Evolutionary conservation across 129 eudicot genomes (phyloP), one percentile per base, ranked within the genome.

Genomic region (Artemisia tridentata): DNA sequence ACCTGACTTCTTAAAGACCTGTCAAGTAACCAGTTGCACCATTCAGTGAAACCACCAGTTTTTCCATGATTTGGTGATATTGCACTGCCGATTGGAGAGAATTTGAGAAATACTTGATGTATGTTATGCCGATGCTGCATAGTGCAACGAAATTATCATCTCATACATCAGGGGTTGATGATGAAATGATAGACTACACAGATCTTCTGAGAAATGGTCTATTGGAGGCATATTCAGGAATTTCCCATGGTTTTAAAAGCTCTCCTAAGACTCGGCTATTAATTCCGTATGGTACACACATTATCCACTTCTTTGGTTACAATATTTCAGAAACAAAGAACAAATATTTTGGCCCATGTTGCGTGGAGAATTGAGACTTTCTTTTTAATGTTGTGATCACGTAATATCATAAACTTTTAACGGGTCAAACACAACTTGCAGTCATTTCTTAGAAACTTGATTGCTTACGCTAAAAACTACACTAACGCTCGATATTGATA

Each of bases 81-180:
- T 69, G 88, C 98, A 14, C 74, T 92, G 54, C 95, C 96, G 9
- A 92, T 92, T n/a, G 95, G 98, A 11, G 98, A 92, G 68, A 92
- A 89, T 59, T 92, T 43, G 96, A 92, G 84, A 92, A 88, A 65
- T 92, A 92, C 61, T 76, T 92, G 82, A 83, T 87, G 84, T 92
- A 92, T 82, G 96, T 86, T 41, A 92, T 92, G 96, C 95, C 96
- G 21, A 92, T 92, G 98, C 88, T 92, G 64, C 98, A 92, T 79
- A 88, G 95, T 80, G 96, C 96, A 12, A 96, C 96, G 1, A 95
- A 92, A 67, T 69, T 92, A 62, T 89, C 98, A 15, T 80, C 90
- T 11, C 96, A 80, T 54, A 83, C 95, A 23, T 79, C 96, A 29
- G 86, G 88, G 27, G 89, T 77, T 60, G 98, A 92, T 74, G 98